These are phyloP conservation scores for Byssochlamys sp. DNA, from an alignment of 2,329 filamentous ascomycete species.

Conservation along the genomic window DNA sequence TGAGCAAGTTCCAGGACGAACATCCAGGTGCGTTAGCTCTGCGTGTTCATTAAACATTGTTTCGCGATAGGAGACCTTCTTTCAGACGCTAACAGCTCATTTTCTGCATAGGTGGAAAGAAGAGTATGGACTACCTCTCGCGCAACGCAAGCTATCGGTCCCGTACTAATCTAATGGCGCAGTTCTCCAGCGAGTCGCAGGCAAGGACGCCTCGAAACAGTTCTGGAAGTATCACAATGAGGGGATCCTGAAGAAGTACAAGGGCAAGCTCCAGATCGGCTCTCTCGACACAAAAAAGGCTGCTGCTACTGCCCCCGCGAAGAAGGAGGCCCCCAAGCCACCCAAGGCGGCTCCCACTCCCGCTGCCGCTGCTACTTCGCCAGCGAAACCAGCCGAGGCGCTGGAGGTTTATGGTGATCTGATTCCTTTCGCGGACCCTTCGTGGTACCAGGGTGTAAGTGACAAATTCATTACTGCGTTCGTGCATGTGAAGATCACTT, in stretches of 20 bases:
- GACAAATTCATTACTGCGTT: background rate
- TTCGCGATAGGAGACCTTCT: background rate
- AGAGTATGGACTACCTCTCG: conserved; percentile 43
- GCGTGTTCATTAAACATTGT: background rate
- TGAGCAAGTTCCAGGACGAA: conserved; percentile 79
- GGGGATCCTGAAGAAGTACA: conserved; percentile 53
- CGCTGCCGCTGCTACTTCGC: conserved; percentile 26
- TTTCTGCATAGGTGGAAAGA: conserved; percentile 52
- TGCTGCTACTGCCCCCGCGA: conserved; percentile 40
- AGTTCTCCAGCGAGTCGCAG: conserved; percentile 57
- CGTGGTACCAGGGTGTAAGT: conserved; percentile 87
- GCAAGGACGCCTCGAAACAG: conserved; percentile 59
- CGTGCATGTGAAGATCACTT: background rate
- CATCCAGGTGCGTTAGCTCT: conserved; percentile 49
- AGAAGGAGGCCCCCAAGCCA: conserved; percentile 46
- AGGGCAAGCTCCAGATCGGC: conserved; percentile 50
- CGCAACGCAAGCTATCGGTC: background rate
- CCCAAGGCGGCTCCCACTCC: conserved; percentile 26
- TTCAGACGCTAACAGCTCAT: background rate
- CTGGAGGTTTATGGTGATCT: conserved; percentile 77
- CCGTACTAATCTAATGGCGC: background rate
- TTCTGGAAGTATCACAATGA: conserved; percentile 60
- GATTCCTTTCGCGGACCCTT: conserved; percentile 83
- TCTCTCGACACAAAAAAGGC: conserved; percentile 80
- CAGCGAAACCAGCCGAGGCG: conserved; percentile 54